Conservation (phyloP, 257 asterid genomes). For the Nicotiana noctiflora region DNA sequence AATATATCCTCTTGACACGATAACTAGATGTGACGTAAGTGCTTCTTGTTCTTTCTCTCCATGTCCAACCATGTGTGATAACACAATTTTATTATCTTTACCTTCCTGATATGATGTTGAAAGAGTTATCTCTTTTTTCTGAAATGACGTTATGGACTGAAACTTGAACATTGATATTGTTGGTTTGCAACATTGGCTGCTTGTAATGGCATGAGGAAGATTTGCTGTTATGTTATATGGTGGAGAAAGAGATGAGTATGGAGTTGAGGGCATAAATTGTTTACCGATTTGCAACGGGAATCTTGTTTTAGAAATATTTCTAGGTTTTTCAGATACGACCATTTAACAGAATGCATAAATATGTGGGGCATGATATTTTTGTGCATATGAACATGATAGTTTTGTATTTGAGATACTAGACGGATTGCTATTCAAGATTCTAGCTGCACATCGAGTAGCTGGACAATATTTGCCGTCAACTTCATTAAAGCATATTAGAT, state of each 20-base stretch:
- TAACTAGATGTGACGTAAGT: slow-evolving; percentile 77
- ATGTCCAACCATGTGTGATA: not conserved
- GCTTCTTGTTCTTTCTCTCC: slow-evolving; percentile 9
- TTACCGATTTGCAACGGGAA: not conserved
- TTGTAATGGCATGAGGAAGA: not conserved
- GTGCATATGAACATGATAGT: not conserved
- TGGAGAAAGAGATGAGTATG: not conserved
- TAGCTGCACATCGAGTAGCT: not conserved
- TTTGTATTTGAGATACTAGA: not conserved
- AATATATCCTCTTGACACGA: slow-evolving; percentile 81
- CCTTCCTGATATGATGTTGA: not conserved
- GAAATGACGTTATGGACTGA: not conserved
- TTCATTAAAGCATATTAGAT: not conserved
- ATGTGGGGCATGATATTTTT: not conserved
- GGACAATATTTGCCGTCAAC: not conserved
- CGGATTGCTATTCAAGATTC: not conserved
- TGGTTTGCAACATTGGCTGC: not conserved
- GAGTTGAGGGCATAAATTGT: not conserved
- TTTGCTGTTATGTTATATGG: not conserved
- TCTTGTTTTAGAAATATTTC: not conserved
- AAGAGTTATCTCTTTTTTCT: not conserved
- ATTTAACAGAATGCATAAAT: not conserved
- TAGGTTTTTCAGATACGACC: not conserved
- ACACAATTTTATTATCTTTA: not conserved
- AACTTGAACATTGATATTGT: not conserved